These are phyloP conservation scores for Phylloporus sp. DNA, from an alignment of 768 basidiomycete species.

Conservation along the genomic window DNA sequence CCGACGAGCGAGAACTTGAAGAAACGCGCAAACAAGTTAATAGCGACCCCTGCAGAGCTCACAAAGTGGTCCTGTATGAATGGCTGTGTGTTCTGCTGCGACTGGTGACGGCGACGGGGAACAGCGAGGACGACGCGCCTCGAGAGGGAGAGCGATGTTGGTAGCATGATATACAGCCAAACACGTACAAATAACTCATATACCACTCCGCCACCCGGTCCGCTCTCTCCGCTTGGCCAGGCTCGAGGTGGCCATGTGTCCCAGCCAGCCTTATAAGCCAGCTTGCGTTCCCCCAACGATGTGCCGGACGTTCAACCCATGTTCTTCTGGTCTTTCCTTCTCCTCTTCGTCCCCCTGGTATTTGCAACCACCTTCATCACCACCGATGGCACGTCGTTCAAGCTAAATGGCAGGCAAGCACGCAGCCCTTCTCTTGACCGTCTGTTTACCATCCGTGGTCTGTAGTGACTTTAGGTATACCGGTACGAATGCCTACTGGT, in stretches of 20 bases:
- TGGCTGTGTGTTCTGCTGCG: slow-evolving; percentile 14
- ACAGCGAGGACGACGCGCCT: slow-evolving; percentile 1
- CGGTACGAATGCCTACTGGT: slow-evolving; percentile 69
- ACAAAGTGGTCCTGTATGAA: slow-evolving; percentile 34
- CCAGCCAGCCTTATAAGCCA: not conserved
- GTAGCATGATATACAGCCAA: slow-evolving; percentile 8
- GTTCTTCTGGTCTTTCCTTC: slow-evolving; percentile 30
- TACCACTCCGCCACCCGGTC: no score
- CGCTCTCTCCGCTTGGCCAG: no score
- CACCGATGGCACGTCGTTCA: slow-evolving; percentile 42
- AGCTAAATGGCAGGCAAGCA: slow-evolving; percentile 50
- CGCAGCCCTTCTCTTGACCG: not conserved
- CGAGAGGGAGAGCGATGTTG: slow-evolving; percentile 3
- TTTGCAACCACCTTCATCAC: slow-evolving; percentile 36
- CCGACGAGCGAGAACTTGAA: slow-evolving; percentile 48
- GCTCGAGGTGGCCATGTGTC: not conserved
- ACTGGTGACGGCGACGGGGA: slow-evolving; percentile 13
- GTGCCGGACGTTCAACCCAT: slow-evolving; percentile 30
- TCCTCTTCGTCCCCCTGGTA: slow-evolving; percentile 31
- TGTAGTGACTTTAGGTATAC: slow-evolving; percentile 39
- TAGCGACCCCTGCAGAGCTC: slow-evolving; percentile 35
- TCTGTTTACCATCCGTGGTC: slow-evolving; percentile 19
- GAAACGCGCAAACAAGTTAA: slow-evolving; percentile 45
- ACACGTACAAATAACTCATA: not conserved
- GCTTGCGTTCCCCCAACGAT: not conserved